Evolutionary conservation across 345 rosid species (phyloP).

Genomic region (Trapa incisa): DNA sequence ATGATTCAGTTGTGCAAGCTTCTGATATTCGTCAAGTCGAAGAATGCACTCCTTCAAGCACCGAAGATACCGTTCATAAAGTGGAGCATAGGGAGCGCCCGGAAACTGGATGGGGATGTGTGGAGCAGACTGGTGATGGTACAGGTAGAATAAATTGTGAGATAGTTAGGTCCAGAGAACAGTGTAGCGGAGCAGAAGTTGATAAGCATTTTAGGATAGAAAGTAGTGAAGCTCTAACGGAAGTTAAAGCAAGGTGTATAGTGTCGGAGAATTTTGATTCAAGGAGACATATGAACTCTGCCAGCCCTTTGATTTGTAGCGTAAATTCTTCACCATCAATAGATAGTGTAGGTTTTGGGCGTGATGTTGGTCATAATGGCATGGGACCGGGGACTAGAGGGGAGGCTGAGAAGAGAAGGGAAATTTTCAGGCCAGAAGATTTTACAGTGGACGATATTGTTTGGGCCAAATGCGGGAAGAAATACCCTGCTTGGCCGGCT

Average conservation of each 20-base stretch:
- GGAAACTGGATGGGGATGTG: conserved; percentile 8
- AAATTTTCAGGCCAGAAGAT: conserved; percentile 65
- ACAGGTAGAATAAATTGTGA: conserved; percentile 10
- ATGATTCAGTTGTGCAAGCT: conserved; percentile 29
- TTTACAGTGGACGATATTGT: conserved; percentile 73
- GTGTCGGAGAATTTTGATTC: conserved; percentile 17
- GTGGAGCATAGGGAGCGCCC: conserved; percentile 5
- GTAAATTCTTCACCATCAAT: conserved; percentile 23
- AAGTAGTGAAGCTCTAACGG: conserved; percentile 14
- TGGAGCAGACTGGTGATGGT: conserved; percentile 11
- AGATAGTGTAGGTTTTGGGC: conserved; percentile 17
- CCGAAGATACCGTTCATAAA: conserved; percentile 17
- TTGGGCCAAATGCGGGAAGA: conserved; percentile 97
- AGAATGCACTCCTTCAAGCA: conserved; percentile 29
- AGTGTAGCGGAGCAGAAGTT: background rate
- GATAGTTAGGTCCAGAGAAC: background rate
- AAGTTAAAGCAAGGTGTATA: conserved; percentile 10
- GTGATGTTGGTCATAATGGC: conserved; percentile 12
- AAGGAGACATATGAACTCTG: conserved; percentile 24
- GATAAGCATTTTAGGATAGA: conserved; percentile 26
- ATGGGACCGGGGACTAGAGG: conserved; percentile 20
- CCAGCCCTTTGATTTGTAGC: conserved; percentile 16
- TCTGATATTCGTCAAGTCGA: conserved; percentile 14
- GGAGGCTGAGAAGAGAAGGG: conserved; percentile 23
- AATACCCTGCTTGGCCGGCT: conserved; percentile 88